Evolutionary conservation across 2,329 filamentous ascomycete species (phyloP), one percentile per base, ranked within the genome.

Genomic region (Colletotrichum sp.): DNA sequence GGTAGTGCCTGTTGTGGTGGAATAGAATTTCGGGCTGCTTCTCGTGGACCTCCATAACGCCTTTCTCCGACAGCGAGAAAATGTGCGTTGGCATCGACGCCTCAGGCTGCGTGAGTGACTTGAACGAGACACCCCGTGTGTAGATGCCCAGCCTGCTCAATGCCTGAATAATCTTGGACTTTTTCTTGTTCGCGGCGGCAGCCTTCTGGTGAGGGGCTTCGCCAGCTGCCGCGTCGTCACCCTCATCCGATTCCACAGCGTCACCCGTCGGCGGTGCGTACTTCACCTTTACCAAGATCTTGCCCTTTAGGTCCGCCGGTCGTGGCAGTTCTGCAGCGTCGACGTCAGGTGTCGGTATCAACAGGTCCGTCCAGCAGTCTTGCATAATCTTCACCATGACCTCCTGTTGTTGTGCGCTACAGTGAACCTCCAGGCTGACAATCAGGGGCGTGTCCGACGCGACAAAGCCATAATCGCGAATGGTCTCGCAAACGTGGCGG

Each of bases 371-470:
- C 95, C 96, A 99, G 30, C 92, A 91, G 76, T 97, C 91, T 77
- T 93, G 90, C 92, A 99, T 98, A 80, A 98, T 98, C 76, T 94
- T 90, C 7, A 98, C 96, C 95, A 98, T 98, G 74, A 93, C 90
- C 78, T 94, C 91, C 83, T 99, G 97, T 84, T 99, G 97, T 72
- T 93, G 90, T 0, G 91, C 85, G 77, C 89, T 89, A 78, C 95
- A 96, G 86, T 98, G 97, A 0, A 98, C 95, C 84, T 99, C 97
- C 36, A 99, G 89, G 81, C 95, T 98, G 79, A 98, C 94, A 75
- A 98, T 96, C n/a, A 99, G 88, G 0, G 97, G 97, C 22, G 98
- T 87, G 76, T 96, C 93, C 25, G 91, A 93, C 6, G 88, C 91
- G 5, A 90, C 86, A 80, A 98, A 98, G 2, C 94, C 96, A 80